Evolutionary conservation across 2,329 filamentous ascomycete species (phyloP).

Genomic region (Microdochium nivale): DNA sequence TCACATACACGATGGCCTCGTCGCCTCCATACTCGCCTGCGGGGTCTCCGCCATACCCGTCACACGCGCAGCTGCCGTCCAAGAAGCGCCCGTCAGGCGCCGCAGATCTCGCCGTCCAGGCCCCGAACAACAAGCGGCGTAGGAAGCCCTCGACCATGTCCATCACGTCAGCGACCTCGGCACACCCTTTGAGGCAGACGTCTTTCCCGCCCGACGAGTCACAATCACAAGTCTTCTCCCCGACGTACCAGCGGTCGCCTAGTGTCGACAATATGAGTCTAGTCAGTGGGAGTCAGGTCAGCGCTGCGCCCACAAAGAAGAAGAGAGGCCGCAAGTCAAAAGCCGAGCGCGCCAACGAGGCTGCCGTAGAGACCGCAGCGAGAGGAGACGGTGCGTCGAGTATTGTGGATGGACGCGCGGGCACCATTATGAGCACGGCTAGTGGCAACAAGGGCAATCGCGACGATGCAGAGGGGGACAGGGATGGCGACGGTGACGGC

Average conservation of each 20-base stretch:
- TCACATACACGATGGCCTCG: slow-evolving; percentile 39
- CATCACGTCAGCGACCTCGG: slow-evolving; percentile 37
- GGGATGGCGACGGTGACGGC: slow-evolving; percentile 49
- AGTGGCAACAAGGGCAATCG: slow-evolving; percentile 30
- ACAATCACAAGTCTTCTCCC: slow-evolving; percentile 29
- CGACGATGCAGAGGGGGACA: slow-evolving; percentile 45
- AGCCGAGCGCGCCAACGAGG: slow-evolving; percentile 40
- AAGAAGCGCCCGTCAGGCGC: slow-evolving; percentile 57
- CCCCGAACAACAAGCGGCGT: slow-evolving; percentile 49
- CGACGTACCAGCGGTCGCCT: slow-evolving; percentile 52
- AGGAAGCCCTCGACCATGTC: slow-evolving; percentile 63
- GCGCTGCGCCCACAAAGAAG: slow-evolving; percentile 40
- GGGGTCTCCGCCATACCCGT: slow-evolving; percentile 46
- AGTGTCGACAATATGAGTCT: slow-evolving; percentile 53
- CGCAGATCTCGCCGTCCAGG: slow-evolving; percentile 39
- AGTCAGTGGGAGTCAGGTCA: slow-evolving; percentile 53
- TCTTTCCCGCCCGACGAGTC: slow-evolving; percentile 64
- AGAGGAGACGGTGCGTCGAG: slow-evolving; percentile 25
- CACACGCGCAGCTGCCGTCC: slow-evolving; percentile 39
- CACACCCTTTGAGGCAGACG: slow-evolving; percentile 69
- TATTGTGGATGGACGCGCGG: slow-evolving; percentile 33
- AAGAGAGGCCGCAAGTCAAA: slow-evolving; percentile 56
- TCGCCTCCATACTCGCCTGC: slow-evolving; percentile 44
- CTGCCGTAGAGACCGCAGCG: slow-evolving; percentile 30
- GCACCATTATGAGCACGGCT: slow-evolving; percentile 32